phyloP scores from a whole-genome alignment of 768 basidiomycete genomes.

The Trametes cubensis region DNA sequence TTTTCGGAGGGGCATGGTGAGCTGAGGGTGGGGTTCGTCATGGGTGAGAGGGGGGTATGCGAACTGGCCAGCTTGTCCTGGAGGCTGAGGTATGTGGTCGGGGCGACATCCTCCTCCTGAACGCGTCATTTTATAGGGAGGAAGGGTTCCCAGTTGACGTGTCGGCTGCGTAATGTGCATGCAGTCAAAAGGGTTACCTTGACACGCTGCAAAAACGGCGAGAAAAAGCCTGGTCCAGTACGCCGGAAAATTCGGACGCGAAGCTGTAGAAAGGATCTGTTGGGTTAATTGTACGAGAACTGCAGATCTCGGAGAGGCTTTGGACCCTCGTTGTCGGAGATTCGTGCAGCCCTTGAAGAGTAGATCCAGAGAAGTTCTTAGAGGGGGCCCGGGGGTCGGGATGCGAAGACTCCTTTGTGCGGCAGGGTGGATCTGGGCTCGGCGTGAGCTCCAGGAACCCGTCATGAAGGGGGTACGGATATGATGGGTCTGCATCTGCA shows the following conservation, averaged over 20 bases:
- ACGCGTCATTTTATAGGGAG: conserved; percentile 20
- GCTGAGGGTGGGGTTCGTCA: conserved; percentile 2
- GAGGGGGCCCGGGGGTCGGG: conserved; percentile 20
- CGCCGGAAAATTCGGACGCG: conserved; percentile 22
- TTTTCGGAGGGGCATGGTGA: conserved; percentile 12
- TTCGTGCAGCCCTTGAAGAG: conserved; percentile 18
- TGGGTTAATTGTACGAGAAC: conserved; percentile 19
- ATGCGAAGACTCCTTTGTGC: conserved; percentile 22
- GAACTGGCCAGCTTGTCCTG: background rate
- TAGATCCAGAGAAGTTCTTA: conserved; percentile 26
- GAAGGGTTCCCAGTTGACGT: conserved; percentile 21
- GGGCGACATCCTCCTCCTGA: background rate
- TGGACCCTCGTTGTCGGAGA: conserved; percentile 34
- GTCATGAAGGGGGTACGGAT: conserved; percentile 21
- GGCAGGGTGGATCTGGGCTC: conserved; percentile 23
- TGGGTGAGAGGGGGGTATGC: background rate
- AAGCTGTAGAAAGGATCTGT: conserved; percentile 10
- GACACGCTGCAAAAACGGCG: conserved; percentile 23
- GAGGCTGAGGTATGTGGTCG: conserved; percentile 12
- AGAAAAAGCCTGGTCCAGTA: conserved; percentile 13
- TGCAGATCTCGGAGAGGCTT: conserved; percentile 32
- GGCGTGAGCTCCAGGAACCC: conserved; percentile 26
- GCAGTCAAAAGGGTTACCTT: conserved; percentile 17
- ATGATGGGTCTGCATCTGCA: conserved; percentile 20
- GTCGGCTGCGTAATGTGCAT: conserved; percentile 23